Evolutionary conservation across 164 flowering plant species (phyloP).

Genomic region (Piper betle): DNA sequence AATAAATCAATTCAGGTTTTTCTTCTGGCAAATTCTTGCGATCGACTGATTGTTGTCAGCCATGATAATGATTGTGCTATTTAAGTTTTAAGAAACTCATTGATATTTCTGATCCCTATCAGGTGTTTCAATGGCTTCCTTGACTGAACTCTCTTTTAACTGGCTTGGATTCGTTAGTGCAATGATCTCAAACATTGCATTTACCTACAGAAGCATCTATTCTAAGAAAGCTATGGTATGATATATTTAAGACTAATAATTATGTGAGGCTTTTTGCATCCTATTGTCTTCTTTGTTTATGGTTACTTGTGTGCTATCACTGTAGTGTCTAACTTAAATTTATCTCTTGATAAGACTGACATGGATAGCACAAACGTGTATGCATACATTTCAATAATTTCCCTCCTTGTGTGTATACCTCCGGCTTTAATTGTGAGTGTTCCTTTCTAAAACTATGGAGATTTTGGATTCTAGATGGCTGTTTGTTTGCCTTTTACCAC

Average conservation of each 20-base stretch:
- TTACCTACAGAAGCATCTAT: slow-evolving; percentile 49
- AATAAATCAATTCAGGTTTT: too few species aligned
- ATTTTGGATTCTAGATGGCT: not conserved
- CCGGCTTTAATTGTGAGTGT: slow-evolving; percentile 45
- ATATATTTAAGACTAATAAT: not conserved
- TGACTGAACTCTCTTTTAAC: slow-evolving; percentile 62
- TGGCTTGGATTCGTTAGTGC: slow-evolving; percentile 52
- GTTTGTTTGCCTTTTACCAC: not conserved
- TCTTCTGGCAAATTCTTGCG: not conserved
- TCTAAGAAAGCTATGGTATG: slow-evolving; percentile 60
- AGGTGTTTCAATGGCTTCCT: slow-evolving; percentile 67
- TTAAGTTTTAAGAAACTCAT: too few species aligned
- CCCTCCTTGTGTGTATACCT: slow-evolving; percentile 45
- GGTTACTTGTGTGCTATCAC: not conserved
- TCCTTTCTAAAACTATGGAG: not conserved
- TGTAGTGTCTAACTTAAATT: not conserved
- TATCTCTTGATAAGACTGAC: slow-evolving; percentile 27
- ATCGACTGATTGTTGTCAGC: not conserved
- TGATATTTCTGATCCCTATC: not conserved
- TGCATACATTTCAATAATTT: slow-evolving; percentile 53
- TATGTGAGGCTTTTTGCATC: not conserved
- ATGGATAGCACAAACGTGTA: slow-evolving; percentile 65
- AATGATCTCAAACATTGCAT: slow-evolving; percentile 54
- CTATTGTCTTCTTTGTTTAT: not conserved
- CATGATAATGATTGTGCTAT: not conserved